Evolutionary conservation across 352 stramenopile species (phyloP), one percentile per base, ranked within the genome.

Genomic region (Globisporangium radiosum): DNA sequence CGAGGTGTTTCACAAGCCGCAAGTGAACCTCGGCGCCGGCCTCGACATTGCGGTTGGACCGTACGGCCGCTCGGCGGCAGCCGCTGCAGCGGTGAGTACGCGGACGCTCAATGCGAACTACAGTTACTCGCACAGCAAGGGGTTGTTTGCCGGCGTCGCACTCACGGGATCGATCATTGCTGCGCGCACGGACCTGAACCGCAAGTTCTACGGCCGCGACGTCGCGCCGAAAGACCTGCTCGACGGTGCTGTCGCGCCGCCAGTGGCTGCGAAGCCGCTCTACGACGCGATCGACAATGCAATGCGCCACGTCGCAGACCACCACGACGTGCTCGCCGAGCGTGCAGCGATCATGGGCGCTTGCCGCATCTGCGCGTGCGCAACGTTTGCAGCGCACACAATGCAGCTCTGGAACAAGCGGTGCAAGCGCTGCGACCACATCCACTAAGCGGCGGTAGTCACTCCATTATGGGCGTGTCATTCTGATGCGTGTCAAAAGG

Each of bases 131-230:
- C n/a, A n/a, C n/a, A n/a, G n/a, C n/a, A n/a, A n/a, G n/a, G n/a
- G n/a, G n/a, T n/a, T n/a, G n/a, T n/a, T n/a, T n/a, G n/a, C n/a
- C n/a, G n/a, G n/a, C n/a, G n/a, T n/a, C n/a, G n/a, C n/a, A n/a
- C n/a, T n/a, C n/a, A n/a, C n/a, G n/a, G 90, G 92, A 10, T 85
- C 88, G 3, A 72, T 97, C n/a, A 90, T 98, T 59, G 68, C 82
- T 17, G 81, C 81, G 5, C 72, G 92, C 38, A 71, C 83, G 38
- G 71, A 94, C 19, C 65, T 97, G 37, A 98, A 97, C 68, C 86
- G 94, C 73, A 94, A 92, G 48, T 97, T 97, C 69, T 98, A 97
- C 68, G 88, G 88, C 11, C 73, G 70, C n/a, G 73, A 88, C 37
- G 54, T 86, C n/a, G 55, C 73, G 43, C 59, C 76, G 0, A 72